These are phyloP conservation scores for Staphylotrichum tortipilum DNA, from an alignment of 495 filamentous ascomycete species.

Conservation along the genomic window DNA sequence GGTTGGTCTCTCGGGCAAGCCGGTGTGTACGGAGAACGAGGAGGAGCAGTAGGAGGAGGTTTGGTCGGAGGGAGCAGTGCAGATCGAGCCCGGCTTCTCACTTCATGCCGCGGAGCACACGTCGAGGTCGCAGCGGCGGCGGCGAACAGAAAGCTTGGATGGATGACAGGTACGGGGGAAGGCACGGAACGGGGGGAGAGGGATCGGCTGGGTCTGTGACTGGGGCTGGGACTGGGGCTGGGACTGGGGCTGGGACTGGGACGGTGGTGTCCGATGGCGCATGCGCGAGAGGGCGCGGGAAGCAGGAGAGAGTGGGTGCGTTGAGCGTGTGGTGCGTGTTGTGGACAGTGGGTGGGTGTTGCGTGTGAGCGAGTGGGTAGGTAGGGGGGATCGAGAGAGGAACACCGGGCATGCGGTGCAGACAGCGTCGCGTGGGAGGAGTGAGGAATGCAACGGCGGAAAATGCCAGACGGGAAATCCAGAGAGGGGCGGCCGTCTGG, in stretches of 20 bases:
- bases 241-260: too few species aligned
- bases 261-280: too few species aligned
- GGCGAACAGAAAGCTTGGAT: background rate
- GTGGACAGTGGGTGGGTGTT: too few species aligned
- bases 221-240: too few species aligned
- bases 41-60: too few species aligned
- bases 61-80: too few species aligned
- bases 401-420: slow-evolving; percentile 6
- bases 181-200: background rate
- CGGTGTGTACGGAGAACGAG: background rate
- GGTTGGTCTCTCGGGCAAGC: background rate
- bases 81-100: slow-evolving; percentile 2
- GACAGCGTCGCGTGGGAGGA: slow-evolving; percentile 12
- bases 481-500: background rate
- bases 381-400: background rate
- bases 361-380: background rate
- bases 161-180: background rate
- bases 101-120: slow-evolving; percentile 3
- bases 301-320: background rate
- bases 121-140: too few species aligned
- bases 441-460: slow-evolving; percentile 13
- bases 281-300: background rate
- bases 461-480: slow-evolving; percentile 11
- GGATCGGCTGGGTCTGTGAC: background rate
- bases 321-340: too few species aligned